These are phyloP conservation scores for Hippophae rhamnoides DNA, from an alignment of 306 rosid species.

Conservation along the genomic window DNA sequence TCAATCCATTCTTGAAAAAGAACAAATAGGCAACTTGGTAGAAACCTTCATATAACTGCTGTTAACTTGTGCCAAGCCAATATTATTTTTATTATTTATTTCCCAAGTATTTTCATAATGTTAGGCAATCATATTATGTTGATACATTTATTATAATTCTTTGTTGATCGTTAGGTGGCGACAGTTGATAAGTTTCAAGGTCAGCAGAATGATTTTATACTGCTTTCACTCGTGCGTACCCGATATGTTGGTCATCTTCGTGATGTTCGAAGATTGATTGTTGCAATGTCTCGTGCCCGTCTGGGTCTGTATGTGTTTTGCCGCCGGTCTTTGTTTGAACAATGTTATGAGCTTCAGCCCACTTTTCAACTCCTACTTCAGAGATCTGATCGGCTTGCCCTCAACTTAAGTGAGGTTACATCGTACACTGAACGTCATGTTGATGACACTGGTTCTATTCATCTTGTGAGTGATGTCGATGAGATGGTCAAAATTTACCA, in stretches of 20 bases:
- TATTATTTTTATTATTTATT: neutral
- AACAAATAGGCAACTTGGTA: no score
- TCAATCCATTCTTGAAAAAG: no score
- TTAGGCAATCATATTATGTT: neutral
- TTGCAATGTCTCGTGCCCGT: conserved; percentile 98
- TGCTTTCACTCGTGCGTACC: conserved; percentile 89
- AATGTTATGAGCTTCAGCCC: conserved; percentile 93
- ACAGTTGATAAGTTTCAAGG: conserved; percentile 99
- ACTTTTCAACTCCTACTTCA: conserved; percentile 83
- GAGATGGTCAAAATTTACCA: conserved; percentile 69
- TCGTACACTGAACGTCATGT: conserved; percentile 55
- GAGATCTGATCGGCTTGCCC: conserved; percentile 80
- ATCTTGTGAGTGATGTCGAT: conserved; percentile 70
- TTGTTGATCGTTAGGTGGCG: conserved; percentile 45
- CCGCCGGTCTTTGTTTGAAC: conserved; percentile 88
- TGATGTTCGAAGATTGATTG: conserved; percentile 95
- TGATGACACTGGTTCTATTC: conserved; percentile 56
- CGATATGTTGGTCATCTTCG: conserved; percentile 96
- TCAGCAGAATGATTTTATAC: conserved; percentile 92
- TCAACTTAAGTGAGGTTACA: conserved; percentile 57
- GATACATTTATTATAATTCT: neutral
- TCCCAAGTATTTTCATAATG: neutral
- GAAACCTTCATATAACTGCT: no score
- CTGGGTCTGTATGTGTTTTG: conserved; percentile 91
- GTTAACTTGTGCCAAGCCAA: neutral